Evolutionary conservation across 2,329 filamentous ascomycete species (phyloP).

Genomic region (Clarireedia paspali): DNA sequence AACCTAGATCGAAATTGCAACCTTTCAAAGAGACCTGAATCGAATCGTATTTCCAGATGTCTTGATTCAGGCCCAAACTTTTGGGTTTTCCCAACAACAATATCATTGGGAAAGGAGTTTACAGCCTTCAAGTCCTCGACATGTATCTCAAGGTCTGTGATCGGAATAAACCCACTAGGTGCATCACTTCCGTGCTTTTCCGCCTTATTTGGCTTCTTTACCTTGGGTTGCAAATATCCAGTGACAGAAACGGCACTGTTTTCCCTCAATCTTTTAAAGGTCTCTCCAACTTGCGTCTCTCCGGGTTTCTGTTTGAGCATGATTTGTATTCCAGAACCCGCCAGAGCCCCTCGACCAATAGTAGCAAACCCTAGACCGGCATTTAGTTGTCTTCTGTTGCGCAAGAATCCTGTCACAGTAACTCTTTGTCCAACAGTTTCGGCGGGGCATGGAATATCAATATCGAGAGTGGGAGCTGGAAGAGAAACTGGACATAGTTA

Average conservation of each 20-base stretch:
- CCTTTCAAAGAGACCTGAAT: conserved; percentile 56
- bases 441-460: conserved; percentile 7
- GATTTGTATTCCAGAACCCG: conserved; percentile 26
- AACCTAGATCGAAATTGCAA: conserved; percentile 60
- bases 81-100: conserved; percentile 65
- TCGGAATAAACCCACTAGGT: not conserved
- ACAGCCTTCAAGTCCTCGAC: conserved; percentile 57
- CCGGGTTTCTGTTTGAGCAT: conserved; percentile 1
- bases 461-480: conserved; percentile 10
- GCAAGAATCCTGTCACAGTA: conserved; percentile 63
- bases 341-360: conserved; percentile 29
- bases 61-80: conserved; percentile 68
- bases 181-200: not conserved
- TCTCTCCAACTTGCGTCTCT: not conserved
- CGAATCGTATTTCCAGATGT: conserved; percentile 78
- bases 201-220: conserved; percentile 3
- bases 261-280: conserved; percentile 8
- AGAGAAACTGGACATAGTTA: conserved; percentile 11
- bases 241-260: conserved; percentile 7
- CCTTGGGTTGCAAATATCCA: conserved; percentile 1
- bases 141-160: conserved; percentile 45
- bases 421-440: conserved; percentile 34
- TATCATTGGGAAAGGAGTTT: conserved; percentile 65
- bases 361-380: conserved; percentile 66
- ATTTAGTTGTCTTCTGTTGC: conserved; percentile 58